phyloP scores from a whole-genome alignment of 805 yeast genomes.

The Suhomyces kilbournensis region DNA sequence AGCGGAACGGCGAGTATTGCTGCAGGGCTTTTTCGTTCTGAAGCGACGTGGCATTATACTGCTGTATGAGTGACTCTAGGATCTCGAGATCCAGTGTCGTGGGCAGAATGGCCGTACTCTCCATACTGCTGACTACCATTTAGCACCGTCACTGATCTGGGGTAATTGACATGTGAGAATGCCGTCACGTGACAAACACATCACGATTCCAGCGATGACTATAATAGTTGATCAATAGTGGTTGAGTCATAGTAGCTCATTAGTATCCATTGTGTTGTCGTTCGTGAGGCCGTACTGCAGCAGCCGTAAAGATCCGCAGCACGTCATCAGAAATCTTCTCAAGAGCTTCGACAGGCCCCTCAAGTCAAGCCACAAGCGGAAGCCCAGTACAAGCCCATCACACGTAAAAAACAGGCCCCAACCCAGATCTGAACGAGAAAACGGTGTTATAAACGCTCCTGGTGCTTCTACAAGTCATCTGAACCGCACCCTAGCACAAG shows the following conservation, averaged over 20 bases:
- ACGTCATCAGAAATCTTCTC: not conserved
- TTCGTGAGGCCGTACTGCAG: not conserved
- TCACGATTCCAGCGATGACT: not conserved
- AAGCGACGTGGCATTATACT: not conserved
- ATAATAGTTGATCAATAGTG: not conserved
- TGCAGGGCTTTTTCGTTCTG: not conserved
- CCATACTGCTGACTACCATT: not conserved
- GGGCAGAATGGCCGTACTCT: not conserved
- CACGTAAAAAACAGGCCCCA: not conserved
- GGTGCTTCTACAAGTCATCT: not conserved
- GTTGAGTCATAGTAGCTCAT: not conserved
- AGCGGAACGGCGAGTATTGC: not conserved
- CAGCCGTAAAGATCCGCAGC: not conserved
- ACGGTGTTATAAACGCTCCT: not conserved
- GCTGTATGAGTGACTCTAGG: slow-evolving; percentile 3
- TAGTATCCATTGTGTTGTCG: slow-evolving; percentile 6
- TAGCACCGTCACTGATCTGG: not conserved
- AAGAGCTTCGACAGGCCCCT: not conserved
- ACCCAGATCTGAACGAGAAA: not conserved
- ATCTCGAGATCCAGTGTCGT: not conserved
- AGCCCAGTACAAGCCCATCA: not conserved
- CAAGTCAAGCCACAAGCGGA: not conserved
- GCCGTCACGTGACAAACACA: not conserved
- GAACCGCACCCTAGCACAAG: slow-evolving; percentile 6
- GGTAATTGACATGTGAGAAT: not conserved